Percentiles rank a stretch among this genome's conserved stretches.
Evolutionary conservation across 345 rosid species (phyloP).

Genomic region (Populus simonii): DNA sequence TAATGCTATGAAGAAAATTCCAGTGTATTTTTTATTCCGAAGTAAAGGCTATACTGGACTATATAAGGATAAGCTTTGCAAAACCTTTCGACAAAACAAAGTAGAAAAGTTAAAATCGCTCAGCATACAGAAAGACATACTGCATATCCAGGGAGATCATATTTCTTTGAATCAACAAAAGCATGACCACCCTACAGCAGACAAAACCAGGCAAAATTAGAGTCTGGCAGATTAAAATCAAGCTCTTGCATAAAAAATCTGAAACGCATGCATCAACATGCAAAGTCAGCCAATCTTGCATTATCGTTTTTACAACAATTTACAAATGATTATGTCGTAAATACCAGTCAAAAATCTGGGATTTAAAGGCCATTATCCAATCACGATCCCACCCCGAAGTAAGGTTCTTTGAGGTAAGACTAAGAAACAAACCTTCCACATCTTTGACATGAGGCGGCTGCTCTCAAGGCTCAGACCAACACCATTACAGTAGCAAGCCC

Average conservation of each 20-base stretch:
- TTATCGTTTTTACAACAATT: not conserved
- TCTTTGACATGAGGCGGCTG: not conserved
- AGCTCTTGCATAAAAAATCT: not conserved
- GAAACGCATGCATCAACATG: not conserved
- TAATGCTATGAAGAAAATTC: no score
- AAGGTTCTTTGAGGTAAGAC: not conserved
- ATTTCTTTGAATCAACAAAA: slow-evolving; percentile 8
- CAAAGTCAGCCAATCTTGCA: not conserved
- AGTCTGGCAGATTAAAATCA: not conserved
- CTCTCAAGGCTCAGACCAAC: not conserved
- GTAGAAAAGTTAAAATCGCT: not conserved
- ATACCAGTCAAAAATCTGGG: not conserved
- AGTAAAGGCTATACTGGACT: not conserved
- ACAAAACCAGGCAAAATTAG: not conserved
- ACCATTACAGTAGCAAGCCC: not conserved
- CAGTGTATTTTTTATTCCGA: not conserved
- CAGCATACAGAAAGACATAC: slow-evolving; percentile 14
- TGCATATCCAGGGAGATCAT: slow-evolving; percentile 25
- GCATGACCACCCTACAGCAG: slow-evolving; percentile 10
- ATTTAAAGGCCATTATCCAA: not conserved
- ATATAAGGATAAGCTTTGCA: not conserved
- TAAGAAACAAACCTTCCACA: not conserved
- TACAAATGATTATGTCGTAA: not conserved
- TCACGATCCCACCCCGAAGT: not conserved
- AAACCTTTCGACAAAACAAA: not conserved